Base-by-base conservation (phyloP, 2,329 filamentous ascomycete genomes). In the Neopestalotiopsis clavispora region DNA sequence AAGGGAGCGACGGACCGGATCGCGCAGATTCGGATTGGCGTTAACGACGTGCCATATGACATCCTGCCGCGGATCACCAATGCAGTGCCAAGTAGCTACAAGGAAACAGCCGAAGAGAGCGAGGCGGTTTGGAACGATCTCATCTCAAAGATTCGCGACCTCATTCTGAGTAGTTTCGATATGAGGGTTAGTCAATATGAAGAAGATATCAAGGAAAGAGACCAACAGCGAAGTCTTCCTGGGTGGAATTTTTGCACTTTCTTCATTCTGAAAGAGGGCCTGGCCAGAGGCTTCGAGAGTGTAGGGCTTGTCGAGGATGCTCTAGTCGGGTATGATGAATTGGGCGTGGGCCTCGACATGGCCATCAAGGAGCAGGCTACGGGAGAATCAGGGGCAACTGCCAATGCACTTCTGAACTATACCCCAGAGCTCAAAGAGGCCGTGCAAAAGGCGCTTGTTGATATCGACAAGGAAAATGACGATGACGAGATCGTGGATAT, bases 171-270 rank as follows among this genome's bases (percentile, higher is more conserved):
- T 5, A 97, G 95, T 1, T 99, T 99, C 77, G 95, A 98, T 81
- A 86, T 91, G 74, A 90, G 96, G 9, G 96, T 99, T 1, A 90
- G 89, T 23, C 95, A 98, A 75, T 99, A 99, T 78, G 96, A 99
- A 80, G 95, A 98, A 69, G 96, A 99, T 74, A 97, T 99, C 73
- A 92, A 94, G 71, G 96, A 98, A 79, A 96, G 95, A 76, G 95
- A 98, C 74, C 89, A 91, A 0, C 95, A 98, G 78, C 88, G 95
- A 61, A 91, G 86, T 42, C 82, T 99, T 20, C 96, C 96, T 0
- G 96, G 96, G 0, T 99, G 96, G 96, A 99, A 99, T 77, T 99
- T 99, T 78, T 98, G 96, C 80, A 99, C 96, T 0, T 99, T 99
- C 78, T 99, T 99, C 78, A 95, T 99, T 17, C 86, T 99, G 9